Percentiles rank a stretch among this genome's conserved stretches.
Evolutionary conservation across 2,329 filamentous ascomycete species (phyloP).

Genomic region (Aureobasidium sp.): DNA sequence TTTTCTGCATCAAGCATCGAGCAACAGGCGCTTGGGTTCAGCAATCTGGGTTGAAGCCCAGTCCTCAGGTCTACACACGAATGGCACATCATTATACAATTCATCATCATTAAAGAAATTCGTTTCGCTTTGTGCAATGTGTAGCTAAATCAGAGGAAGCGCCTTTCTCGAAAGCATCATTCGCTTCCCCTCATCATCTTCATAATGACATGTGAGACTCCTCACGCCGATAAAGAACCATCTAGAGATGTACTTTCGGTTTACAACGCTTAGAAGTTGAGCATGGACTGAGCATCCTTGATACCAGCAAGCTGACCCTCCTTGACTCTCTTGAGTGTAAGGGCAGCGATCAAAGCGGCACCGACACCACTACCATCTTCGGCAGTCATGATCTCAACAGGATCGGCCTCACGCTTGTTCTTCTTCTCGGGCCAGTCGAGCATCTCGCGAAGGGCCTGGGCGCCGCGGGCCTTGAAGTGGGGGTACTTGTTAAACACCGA

Average conservation of each 20-base stretch:
- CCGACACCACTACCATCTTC: conserved; percentile 98
- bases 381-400: conserved; percentile 77
- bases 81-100: neutral
- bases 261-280: conserved; percentile 18
- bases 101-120: neutral
- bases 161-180: neutral
- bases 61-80: neutral
- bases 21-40: neutral
- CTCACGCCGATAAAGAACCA: neutral
- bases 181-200: neutral
- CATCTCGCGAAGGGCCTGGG: conserved; percentile 85
- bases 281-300: conserved; percentile 41
- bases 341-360: conserved; percentile 80
- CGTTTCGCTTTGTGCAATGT: conserved; percentile 4
- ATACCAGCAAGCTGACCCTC: conserved; percentile 54
- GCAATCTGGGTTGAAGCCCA: neutral
- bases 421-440: conserved; percentile 81
- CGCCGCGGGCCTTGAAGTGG: conserved; percentile 89
- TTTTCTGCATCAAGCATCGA: neutral
- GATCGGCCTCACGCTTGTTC: conserved; percentile 61
- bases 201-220: neutral
- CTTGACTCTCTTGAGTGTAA: conserved; percentile 57
- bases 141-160: neutral
- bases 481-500: conserved; percentile 99
- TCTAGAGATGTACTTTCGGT: neutral